Conservation (phyloP, 2,329 filamentous ascomycete genomes). For the Trichoderma harzianum region DNA sequence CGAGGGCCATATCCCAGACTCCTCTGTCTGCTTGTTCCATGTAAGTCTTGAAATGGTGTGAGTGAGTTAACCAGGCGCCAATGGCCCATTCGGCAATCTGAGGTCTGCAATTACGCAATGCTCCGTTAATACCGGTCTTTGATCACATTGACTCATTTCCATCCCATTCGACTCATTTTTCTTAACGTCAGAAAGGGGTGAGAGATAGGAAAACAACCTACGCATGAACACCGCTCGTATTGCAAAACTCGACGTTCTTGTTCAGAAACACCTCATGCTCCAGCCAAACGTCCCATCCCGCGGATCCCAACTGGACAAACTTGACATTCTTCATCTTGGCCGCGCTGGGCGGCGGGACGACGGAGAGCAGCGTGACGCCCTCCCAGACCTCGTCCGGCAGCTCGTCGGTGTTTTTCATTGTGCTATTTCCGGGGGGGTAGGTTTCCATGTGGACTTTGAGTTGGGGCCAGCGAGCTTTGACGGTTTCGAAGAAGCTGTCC, state of each 20-base stretch:
- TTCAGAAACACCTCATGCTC: slow-evolving; percentile 34
- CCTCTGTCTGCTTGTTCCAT: slow-evolving; percentile 29
- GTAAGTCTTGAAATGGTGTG: slow-evolving; percentile 32
- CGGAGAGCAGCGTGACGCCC: slow-evolving; percentile 40
- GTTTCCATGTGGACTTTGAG: slow-evolving; percentile 37
- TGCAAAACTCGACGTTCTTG: slow-evolving; percentile 37
- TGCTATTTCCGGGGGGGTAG: slow-evolving; percentile 21
- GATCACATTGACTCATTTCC: not conserved
- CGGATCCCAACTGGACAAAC: slow-evolving; percentile 44
- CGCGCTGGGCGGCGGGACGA: slow-evolving; percentile 31
- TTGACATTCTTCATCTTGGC: slow-evolving; percentile 36
- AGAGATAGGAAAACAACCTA: slow-evolving; percentile 25
- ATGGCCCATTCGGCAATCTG: slow-evolving; percentile 44
- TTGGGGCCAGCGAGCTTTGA: slow-evolving; percentile 36
- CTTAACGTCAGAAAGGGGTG: not conserved
- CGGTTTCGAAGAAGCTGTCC: slow-evolving; percentile 33
- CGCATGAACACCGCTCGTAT: slow-evolving; percentile 42
- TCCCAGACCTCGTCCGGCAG: slow-evolving; percentile 34
- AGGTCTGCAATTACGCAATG: slow-evolving; percentile 23
- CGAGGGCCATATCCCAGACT: slow-evolving; percentile 27
- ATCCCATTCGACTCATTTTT: not conserved
- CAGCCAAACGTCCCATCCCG: slow-evolving; percentile 43
- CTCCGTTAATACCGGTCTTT: not conserved
- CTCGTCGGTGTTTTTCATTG: slow-evolving; percentile 25
- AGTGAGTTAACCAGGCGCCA: slow-evolving; percentile 32